Base-by-base conservation (phyloP, 2,329 filamentous ascomycete species). In the Myriosclerotinia curreyana region DNA sequence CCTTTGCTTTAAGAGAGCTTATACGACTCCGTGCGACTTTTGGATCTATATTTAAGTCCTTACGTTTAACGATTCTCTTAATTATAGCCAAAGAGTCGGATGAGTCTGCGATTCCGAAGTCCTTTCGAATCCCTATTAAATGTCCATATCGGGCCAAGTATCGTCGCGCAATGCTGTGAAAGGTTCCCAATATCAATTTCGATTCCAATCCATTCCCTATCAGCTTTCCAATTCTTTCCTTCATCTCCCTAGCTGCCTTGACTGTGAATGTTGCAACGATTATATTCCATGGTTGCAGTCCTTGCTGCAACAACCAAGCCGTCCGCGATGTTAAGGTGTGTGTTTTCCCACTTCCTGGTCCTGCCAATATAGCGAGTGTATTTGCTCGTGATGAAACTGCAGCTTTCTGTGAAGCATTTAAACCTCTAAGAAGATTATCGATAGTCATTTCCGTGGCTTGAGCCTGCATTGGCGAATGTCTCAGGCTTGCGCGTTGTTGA, bases 231-330 rank as follows among this genome's bases (percentile, higher is more conserved):
- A 98, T 91, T 9, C 94, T 86, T 73, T 92, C 87, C 72, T 92
- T 92, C 94, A 99, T 99, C 79, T 98, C 94, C 22, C 83, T 85
- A 22, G 93, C 91, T 0, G 95, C 93, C 76, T 98, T 98, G 75
- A 96, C 92, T 2, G 95, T 99, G 74, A 99, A 99, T 0, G 94
- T 98, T 67, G 94, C 95, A 66, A 97, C 94, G 66, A 99, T 87
- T 71, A 98, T 87, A 78, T 97, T 92, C 78, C 90, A 86, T 72
- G 94, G 94, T 64, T 86, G 83, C 70, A 91, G 85, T 50, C 87
- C 85, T 70, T 89, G 81, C 59, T 88, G 84, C 62, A 97, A 83
- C 38, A 97, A 85, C 82, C 94, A 96, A 71, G 93, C 93, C 65
- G 97, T 92, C 67, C 95, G 89, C 52, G 93, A 91, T 0, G 93